Evolutionary conservation across 768 basidiomycete species (phyloP).

Genomic region (Mycena pura): DNA sequence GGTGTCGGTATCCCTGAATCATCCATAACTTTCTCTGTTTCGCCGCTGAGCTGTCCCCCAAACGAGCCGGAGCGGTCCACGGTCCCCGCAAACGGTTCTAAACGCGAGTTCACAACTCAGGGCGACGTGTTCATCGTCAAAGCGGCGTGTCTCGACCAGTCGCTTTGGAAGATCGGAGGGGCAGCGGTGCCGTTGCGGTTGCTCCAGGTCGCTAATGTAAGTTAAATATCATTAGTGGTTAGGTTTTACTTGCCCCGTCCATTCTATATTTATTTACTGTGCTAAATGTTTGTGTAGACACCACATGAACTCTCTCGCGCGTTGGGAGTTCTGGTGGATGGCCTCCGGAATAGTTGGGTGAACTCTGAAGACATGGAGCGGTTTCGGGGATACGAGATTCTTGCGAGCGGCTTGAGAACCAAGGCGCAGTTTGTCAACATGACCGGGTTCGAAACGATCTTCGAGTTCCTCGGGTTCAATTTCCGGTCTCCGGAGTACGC

Average conservation of each 20-base stretch:
- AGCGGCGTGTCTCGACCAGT: conserved; percentile 70
- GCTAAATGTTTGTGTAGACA: conserved; percentile 49
- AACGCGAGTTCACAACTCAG: conserved; percentile 33
- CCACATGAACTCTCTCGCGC: conserved; percentile 79
- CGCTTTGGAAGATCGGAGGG: conserved; percentile 86
- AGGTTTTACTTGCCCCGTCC: background rate
- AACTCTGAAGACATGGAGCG: conserved; percentile 96
- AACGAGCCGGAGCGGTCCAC: conserved; percentile 16
- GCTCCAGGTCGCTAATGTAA: conserved; percentile 77
- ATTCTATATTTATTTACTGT: background rate
- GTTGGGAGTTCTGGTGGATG: conserved; percentile 75
- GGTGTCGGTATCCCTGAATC: conserved; percentile 51
- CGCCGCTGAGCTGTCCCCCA: conserved; percentile 36
- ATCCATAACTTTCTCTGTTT: conserved; percentile 49
- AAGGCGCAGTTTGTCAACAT: conserved; percentile 81
- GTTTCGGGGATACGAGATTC: conserved; percentile 86
- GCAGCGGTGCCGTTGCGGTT: conserved; percentile 74
- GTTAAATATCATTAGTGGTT: conserved; percentile 21
- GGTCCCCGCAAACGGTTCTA: conserved; percentile 23
- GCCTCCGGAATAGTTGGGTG: conserved; percentile 86
- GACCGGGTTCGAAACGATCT: conserved; percentile 81
- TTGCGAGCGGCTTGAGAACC: conserved; percentile 72
- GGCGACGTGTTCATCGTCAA: conserved; percentile 71
- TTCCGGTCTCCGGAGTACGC: conserved; percentile 82
- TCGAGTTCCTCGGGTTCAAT: conserved; percentile 87